Percentiles rank a stretch among this genome's conserved stretches.
phyloP scores from a whole-genome alignment of 257 asterid genomes.

The Primulina eburnea region DNA sequence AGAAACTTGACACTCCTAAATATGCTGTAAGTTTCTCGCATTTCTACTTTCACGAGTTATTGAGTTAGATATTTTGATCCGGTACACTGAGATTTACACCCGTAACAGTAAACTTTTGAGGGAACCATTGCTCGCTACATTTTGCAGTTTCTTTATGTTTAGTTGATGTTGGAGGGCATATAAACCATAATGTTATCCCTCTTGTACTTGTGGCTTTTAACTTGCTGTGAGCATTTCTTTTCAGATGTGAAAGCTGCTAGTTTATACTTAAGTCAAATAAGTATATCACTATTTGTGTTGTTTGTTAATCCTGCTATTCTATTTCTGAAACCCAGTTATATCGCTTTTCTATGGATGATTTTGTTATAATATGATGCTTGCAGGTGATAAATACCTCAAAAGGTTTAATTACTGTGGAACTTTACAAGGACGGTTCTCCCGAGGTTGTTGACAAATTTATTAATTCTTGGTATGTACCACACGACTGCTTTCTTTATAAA shows the following conservation, averaged over 20 bases:
- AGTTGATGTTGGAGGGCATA: neutral
- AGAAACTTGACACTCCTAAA: slow-evolving; percentile 56
- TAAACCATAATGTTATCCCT: neutral
- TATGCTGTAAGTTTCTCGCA: slow-evolving; percentile 74
- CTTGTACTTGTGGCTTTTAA: slow-evolving; percentile 8
- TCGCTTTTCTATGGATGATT: slow-evolving; percentile 8
- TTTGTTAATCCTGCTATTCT: neutral
- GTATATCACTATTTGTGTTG: neutral
- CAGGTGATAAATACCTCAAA: slow-evolving; percentile 80
- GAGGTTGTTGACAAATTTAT: slow-evolving; percentile 74
- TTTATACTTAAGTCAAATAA: neutral
- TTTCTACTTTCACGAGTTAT: slow-evolving; percentile 10
- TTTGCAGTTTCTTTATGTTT: slow-evolving; percentile 2
- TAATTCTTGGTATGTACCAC: slow-evolving; percentile 54
- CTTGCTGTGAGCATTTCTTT: slow-evolving; percentile 1
- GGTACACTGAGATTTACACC: neutral
- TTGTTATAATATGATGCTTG: slow-evolving; percentile 21
- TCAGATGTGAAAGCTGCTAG: slow-evolving; percentile 12
- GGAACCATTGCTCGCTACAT: neutral
- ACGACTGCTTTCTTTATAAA: slow-evolving; percentile 2
- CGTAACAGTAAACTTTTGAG: neutral
- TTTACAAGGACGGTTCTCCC: slow-evolving; percentile 84
- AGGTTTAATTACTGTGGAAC: slow-evolving; percentile 82
- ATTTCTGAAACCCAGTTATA: slow-evolving; percentile 4
- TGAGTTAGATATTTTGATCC: slow-evolving; percentile 9